A percentile compares a stretch with the other conserved stretches of the same genome.
Evolutionary conservation across 1,284 basidiomycete genomes (phyloP).

Genomic region (Apiotrichum porosum): DNA sequence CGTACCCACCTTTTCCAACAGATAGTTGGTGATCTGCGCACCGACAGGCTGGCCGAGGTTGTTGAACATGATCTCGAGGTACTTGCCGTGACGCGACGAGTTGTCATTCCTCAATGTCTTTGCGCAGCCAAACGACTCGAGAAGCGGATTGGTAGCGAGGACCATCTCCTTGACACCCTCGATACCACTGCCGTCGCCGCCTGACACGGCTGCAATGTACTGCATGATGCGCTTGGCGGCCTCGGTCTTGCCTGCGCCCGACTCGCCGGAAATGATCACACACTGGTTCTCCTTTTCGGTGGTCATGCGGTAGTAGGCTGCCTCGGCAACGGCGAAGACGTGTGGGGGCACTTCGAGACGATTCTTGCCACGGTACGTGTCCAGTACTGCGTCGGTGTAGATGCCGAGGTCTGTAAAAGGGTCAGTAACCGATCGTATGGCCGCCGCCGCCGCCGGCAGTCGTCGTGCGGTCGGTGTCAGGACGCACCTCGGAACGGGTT

Average conservation of each 20-base stretch:
- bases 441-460: background rate
- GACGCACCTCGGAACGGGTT: constrained; percentile 88
- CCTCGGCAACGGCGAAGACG: constrained; percentile 95
- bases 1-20: constrained; percentile 72
- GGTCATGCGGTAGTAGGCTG: constrained; percentile 98
- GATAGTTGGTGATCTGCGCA: constrained; percentile 97
- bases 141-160: constrained; percentile 93
- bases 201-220: constrained; percentile 93
- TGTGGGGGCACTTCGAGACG: constrained; percentile 96
- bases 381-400: constrained; percentile 82
- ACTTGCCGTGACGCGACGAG: constrained; percentile 98
- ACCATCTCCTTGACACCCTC: constrained; percentile 99
- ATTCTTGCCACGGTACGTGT: constrained; percentile 93
- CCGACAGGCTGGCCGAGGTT: constrained; percentile 86
- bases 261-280: constrained; percentile 99
- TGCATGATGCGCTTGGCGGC: constrained; percentile 99
- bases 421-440: background rate
- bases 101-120: constrained; percentile 99
- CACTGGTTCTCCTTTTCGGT: constrained; percentile 99
- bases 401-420: constrained; percentile 76
- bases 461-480: background rate
- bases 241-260: constrained; percentile 94
- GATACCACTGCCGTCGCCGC: constrained; percentile 68
- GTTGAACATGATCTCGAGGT: constrained; percentile 99
- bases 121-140: constrained; percentile 98